Conservation (phyloP, 176 grass and related monocot species). For the Typha latifolia region DNA sequence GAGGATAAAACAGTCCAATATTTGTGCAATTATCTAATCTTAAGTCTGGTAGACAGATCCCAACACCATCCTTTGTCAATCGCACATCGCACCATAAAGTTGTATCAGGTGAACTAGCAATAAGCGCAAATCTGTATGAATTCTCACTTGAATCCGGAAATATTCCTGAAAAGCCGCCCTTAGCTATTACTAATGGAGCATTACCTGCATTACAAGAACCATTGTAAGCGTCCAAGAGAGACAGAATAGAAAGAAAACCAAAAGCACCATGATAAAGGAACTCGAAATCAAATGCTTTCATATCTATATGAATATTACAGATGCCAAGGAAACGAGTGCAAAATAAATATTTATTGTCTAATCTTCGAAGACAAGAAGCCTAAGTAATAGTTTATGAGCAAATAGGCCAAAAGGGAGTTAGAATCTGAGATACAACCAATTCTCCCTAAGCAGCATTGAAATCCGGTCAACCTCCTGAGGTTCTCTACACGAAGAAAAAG, state of each 20-base stretch:
- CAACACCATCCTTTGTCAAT: conserved; percentile 62
- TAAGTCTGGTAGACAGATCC: conserved; percentile 60
- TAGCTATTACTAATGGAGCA: conserved; percentile 56
- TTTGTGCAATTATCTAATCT: conserved; percentile 69
- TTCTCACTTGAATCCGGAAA: conserved; percentile 69
- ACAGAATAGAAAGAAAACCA: not conserved
- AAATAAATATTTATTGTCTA: no score
- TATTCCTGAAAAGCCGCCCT: conserved; percentile 75
- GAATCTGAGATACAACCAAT: no score
- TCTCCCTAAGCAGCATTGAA: no score
- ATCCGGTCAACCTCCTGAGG: no score
- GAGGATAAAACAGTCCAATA: conserved; percentile 22
- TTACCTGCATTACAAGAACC: conserved; percentile 35
- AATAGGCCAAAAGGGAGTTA: no score
- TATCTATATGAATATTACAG: no score
- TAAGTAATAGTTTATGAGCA: no score
- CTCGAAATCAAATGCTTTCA: conserved; percentile 12
- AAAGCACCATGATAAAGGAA: conserved; percentile 3
- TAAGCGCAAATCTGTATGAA: conserved; percentile 30
- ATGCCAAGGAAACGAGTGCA: no score
- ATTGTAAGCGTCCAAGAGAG: conserved; percentile 13
- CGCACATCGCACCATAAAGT: conserved; percentile 66
- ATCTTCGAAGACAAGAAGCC: no score
- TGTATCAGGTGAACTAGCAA: conserved; percentile 34
- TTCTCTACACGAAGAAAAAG: no score